Evolutionary conservation across 139 green algal genomes (phyloP), one percentile per base, ranked within the genome.

Genomic region (Yamagishiella unicocca): DNA sequence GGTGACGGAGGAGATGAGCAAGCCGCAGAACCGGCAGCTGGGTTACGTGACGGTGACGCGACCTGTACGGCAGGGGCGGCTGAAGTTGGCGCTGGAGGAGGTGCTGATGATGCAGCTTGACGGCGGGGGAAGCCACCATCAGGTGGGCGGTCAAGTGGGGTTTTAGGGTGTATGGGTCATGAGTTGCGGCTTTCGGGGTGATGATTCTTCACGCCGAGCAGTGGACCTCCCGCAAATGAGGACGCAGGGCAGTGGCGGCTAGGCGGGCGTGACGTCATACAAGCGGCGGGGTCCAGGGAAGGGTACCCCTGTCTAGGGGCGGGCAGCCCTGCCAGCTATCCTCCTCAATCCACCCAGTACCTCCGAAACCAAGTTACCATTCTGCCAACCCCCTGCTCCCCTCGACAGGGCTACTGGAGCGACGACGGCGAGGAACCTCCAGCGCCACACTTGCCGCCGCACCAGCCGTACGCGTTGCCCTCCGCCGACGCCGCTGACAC

Each of bases 31-130:
- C 53, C 83, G 90, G 33, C 90, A 92, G 45, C 82, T 95, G 54
- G 90, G 91, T n/a, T 97, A 97, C 74, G 94, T 95, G 9, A 93
- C 93, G 24, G 93, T 97, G 0, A 96, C 92, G 9, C 87, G 95
- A 14, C 95, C 95, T 0, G 89, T 97, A 43, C 89, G 94, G 21
- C 95, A 94, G 67, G 94, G 90, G 29, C 90, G 95, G 17, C 72
- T 97, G 40, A 94, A 92, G 80, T 68, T 95, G 31, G 95, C 93
- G 4, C 85, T 97, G 17, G 91, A 96, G 80, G 95, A 97, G 85
- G 92, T 97, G 40, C 83, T 86, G 40, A 86, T 86, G 80, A 86
- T 86, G 80, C 31, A 53, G 64, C 43, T 86, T 4, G 80, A 86
- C 27, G 79, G 37, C 10, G 77, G 77, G 17, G 29, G 35, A 1